Evolutionary conservation across 148 eudicot species (phyloP).

Genomic region (Gaultheria prostrata): DNA sequence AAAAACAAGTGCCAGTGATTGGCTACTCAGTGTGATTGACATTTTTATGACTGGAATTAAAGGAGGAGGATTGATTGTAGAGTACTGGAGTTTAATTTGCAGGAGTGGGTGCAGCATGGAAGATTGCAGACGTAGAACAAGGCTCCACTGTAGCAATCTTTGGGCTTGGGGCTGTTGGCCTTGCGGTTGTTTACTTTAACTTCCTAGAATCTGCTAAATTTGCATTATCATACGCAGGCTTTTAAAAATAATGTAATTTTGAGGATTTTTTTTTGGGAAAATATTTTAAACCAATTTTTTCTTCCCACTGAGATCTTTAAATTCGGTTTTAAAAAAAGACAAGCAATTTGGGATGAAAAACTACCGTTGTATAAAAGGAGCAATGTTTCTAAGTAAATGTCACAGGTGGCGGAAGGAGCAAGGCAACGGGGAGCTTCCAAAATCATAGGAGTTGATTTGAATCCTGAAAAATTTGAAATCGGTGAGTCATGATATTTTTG

Average conservation of each 20-base stretch:
- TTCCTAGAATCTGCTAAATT: background rate
- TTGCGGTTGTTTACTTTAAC: constrained; percentile 42
- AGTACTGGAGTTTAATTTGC: background rate
- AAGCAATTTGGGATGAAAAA: background rate
- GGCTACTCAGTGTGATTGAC: background rate
- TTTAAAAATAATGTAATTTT: background rate
- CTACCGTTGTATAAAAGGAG: background rate
- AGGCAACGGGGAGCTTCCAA: constrained; percentile 54
- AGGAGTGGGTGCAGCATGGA: constrained; percentile 72
- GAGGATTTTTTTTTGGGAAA: no score
- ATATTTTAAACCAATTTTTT: no score
- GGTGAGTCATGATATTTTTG: constrained; percentile 29
- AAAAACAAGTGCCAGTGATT: background rate
- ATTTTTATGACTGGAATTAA: background rate
- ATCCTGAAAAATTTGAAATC: constrained; percentile 50
- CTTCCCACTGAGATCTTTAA: no score
- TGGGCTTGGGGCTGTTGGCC: constrained; percentile 74
- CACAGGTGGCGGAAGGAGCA: constrained; percentile 71
- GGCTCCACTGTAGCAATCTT: constrained; percentile 74
- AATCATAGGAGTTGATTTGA: constrained; percentile 66
- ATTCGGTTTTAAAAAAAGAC: no score
- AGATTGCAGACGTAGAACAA: constrained; percentile 61
- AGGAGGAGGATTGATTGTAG: background rate
- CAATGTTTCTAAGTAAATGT: background rate
- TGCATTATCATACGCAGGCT: background rate